phyloP scores from a whole-genome alignment of 805 yeast species.

The Zygosaccharomyces gambellarensis region DNA sequence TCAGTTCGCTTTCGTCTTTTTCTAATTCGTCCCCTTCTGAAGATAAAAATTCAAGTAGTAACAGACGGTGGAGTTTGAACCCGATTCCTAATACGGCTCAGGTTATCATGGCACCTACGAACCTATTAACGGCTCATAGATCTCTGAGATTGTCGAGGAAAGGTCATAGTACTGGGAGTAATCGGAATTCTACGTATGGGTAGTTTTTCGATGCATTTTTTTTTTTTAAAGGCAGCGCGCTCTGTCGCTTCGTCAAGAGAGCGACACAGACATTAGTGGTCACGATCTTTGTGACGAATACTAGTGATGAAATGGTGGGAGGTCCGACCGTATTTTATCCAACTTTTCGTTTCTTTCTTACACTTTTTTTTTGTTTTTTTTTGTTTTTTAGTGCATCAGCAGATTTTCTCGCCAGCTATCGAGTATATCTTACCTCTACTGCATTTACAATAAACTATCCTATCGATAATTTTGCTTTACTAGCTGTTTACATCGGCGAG shows the following conservation, averaged over 20 bases:
- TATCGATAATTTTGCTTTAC: neutral
- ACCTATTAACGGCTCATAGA: constrained; percentile 13
- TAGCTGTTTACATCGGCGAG: neutral
- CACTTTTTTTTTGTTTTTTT: neutral
- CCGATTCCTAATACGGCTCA: constrained; percentile 16
- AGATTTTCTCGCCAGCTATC: constrained; percentile 1
- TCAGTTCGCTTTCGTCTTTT: neutral
- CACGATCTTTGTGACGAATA: constrained; percentile 1
- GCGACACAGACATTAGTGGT: constrained; percentile 1
- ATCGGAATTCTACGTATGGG: constrained; percentile 1
- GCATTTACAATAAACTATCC: neutral
- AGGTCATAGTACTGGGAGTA: constrained; percentile 8
- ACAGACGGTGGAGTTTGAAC: constrained; percentile 15
- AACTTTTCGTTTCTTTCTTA: neutral
- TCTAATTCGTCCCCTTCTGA: constrained; percentile 3
- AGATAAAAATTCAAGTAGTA: constrained; percentile 7
- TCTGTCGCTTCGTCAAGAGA: neutral
- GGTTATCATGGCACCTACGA: constrained; percentile 16
- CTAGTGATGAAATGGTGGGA: neutral
- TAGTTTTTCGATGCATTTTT: neutral
- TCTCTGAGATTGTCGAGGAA: constrained; percentile 15
- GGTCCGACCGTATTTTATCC: neutral
- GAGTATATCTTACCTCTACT: neutral
- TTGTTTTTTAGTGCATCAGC: neutral
- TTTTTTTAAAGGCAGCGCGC: neutral